Evolutionary conservation across 176 grass and related monocot genomes (phyloP).

Genomic region (Stipa capillata): DNA sequence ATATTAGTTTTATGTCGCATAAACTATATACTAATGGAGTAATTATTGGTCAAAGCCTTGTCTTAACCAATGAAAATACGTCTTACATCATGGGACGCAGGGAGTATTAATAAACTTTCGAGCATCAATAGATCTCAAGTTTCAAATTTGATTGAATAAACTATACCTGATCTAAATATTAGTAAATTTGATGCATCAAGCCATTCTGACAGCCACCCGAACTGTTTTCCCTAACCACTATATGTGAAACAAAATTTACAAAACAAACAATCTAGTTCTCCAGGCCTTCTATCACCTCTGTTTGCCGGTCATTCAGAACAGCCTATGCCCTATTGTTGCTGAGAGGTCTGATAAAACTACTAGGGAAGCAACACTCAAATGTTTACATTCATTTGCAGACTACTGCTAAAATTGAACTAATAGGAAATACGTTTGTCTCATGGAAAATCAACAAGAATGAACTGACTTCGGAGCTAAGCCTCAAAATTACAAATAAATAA

Average conservation of each 20-base stretch:
- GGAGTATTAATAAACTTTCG: background rate
- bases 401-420: background rate
- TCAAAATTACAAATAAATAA: background rate
- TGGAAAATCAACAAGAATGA: background rate
- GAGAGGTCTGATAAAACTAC: background rate
- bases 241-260: background rate
- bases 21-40: no score
- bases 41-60: no score
- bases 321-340: background rate
- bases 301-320: background rate
- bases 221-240: background rate
- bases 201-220: background rate
- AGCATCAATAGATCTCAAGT: background rate
- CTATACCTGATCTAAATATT: background rate
- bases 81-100: no score
- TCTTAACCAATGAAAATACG: no score
- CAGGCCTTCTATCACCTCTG: no score
- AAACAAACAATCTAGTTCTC: background rate
- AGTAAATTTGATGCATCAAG: background rate
- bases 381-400: background rate
- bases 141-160: background rate
- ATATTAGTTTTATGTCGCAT: no score
- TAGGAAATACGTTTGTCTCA: background rate
- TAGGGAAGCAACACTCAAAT: background rate
- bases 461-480: background rate